Base-by-base conservation (phyloP, 164 flowering plant species). In the Chimonanthus salicifolius region DNA sequence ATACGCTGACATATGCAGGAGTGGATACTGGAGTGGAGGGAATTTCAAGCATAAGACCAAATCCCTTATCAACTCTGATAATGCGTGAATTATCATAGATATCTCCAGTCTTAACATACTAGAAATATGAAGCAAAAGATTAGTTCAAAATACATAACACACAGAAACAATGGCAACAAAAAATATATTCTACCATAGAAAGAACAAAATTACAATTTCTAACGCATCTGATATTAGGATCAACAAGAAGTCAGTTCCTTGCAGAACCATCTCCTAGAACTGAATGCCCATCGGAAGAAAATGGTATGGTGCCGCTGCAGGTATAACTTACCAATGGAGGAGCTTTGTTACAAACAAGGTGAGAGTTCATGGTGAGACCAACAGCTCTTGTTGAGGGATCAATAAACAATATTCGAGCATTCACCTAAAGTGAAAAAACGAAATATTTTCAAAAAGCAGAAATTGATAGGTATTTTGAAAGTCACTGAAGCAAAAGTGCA, bases 331-430 rank as follows among this genome's bases (percentile, higher is more conserved):
- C 99, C 48, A 80, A 76, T 75, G 97, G 89, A 69, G 98, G 97
- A 76, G 95, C 90, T 67, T 81, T 87, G 78, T 91, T 86, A 45
- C 74, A 84, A 75, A 94, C 78, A 72, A 96, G 94, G 79, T 92
- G 87, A 72, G 89, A 88, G 82, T 92, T 96, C 85, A 96, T 78
- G 21, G 99, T 94, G 84, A 96, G 82, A 58, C 98, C 99, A 81
- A 94, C 83, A 80, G 98, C 99, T 80, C 99, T 94, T 62, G 90
- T 89, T 44, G 91, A 81, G 44, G 98, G 98, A 75, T 96, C 99
- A 80, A 94, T 81, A 76, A 96, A 96, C 73, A 96, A 82, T 77
- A 96, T 88, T 58, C 98, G 94, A 71, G 98, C 98, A 81, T 83
- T 89, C 69, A 93, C 94, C 99, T 95, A 72, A 73, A 62, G 77